phyloP scores from a whole-genome alignment of 1,284 basidiomycete species.

The Trichosporon faecale region DNA sequence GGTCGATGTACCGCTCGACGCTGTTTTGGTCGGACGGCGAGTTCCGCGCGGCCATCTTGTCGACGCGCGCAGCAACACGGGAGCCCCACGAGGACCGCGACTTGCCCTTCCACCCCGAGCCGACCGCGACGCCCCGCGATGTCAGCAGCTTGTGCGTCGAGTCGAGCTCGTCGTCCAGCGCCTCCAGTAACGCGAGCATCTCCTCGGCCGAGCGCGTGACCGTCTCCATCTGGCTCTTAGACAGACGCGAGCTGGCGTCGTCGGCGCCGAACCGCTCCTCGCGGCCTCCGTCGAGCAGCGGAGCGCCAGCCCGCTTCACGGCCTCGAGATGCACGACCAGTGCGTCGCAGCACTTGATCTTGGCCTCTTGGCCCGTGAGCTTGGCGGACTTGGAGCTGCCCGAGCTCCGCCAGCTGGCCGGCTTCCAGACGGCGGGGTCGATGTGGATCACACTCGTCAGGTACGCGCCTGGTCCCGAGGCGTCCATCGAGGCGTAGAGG shows the following conservation, averaged over 20 bases:
- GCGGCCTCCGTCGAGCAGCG: conserved; percentile 53
- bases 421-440: conserved; percentile 76
- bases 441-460: conserved; percentile 83
- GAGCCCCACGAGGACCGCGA: conserved; percentile 64
- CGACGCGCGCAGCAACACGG: conserved; percentile 75
- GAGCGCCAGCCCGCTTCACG: conserved; percentile 51
- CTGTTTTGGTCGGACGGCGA: conserved; percentile 61
- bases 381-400: conserved; percentile 58
- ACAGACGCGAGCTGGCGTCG: conserved; percentile 12
- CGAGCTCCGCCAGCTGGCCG: conserved; percentile 22
- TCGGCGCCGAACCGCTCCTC: conserved; percentile 61
- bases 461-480: conserved; percentile 77
- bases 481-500: conserved; percentile 70
- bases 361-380: conserved; percentile 38
- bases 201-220: conserved; percentile 61
- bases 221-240: conserved; percentile 21
- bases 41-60: conserved; percentile 86
- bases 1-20: conserved; percentile 77
- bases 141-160: conserved; percentile 83
- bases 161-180: conserved; percentile 79
- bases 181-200: conserved; percentile 54
- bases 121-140: conserved; percentile 70
- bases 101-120: conserved; percentile 65
- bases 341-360: conserved; percentile 34
- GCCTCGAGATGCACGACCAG: conserved; percentile 33